Conservation (phyloP, 2,329 filamentous ascomycete genomes). For the Intubia oerlemansii region DNA sequence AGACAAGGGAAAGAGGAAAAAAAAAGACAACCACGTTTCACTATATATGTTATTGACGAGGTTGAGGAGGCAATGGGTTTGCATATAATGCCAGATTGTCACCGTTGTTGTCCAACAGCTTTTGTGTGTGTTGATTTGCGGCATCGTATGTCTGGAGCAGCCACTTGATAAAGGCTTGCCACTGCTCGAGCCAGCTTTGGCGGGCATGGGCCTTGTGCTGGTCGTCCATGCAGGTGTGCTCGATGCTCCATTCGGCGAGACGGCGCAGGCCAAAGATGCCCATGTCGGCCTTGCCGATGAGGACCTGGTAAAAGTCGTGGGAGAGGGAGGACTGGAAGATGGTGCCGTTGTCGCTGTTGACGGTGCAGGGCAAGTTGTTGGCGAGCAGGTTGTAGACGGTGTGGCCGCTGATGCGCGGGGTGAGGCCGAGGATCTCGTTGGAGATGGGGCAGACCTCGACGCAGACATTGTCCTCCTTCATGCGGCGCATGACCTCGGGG, state of each 20-base stretch:
- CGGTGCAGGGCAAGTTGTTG: conserved; percentile 51
- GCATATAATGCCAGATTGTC: conserved; percentile 1
- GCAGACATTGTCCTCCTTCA: conserved; percentile 41
- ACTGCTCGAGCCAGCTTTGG: conserved; percentile 28
- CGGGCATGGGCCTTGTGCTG: conserved; percentile 23
- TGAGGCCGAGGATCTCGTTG: conserved; percentile 54
- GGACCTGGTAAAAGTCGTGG: conserved; percentile 59
- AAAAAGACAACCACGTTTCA: background rate
- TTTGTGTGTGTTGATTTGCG: background rate
- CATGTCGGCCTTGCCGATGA: conserved; percentile 47
- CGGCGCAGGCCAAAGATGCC: conserved; percentile 51
- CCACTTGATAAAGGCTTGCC: conserved; percentile 34
- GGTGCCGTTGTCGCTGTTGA: conserved; percentile 57
- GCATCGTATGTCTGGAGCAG: conserved; percentile 22
- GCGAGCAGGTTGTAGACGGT: conserved; percentile 46
- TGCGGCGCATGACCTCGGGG: conserved; percentile 40
- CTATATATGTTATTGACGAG: no score
- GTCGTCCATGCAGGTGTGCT: conserved; percentile 31
- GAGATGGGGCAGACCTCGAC: conserved; percentile 62
- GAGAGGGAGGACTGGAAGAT: conserved; percentile 51
- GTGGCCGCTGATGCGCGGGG: conserved; percentile 41
- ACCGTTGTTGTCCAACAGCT: conserved; percentile 1
- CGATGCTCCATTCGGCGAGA: conserved; percentile 38
- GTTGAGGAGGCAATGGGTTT: background rate
- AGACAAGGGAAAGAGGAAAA: conserved; percentile 1